phyloP scores from a whole-genome alignment of 2,329 filamentous ascomycete genomes.

The Juglanconis sp. region DNA sequence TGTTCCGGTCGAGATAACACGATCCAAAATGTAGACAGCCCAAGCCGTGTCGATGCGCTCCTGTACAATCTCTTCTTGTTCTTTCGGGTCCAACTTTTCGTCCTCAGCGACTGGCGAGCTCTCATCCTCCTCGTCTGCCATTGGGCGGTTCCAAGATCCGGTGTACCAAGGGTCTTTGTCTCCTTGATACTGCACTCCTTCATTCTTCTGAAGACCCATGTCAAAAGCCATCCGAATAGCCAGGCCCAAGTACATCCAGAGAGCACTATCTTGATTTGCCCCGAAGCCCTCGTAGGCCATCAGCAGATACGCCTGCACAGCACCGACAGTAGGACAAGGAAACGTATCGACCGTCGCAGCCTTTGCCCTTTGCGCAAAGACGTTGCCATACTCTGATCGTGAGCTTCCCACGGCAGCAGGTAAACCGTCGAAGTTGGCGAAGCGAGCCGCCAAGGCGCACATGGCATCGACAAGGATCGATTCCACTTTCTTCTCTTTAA shows the following conservation, averaged over 20 bases:
- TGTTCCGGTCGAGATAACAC: slow-evolving; percentile 83
- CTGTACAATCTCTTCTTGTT: slow-evolving; percentile 67
- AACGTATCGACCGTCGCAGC: slow-evolving; percentile 80
- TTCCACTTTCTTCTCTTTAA: slow-evolving; percentile 78
- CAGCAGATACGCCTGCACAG: slow-evolving; percentile 78
- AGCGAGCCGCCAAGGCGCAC: slow-evolving; percentile 77
- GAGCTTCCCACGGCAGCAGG: slow-evolving; percentile 45
- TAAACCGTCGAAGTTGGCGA: slow-evolving; percentile 62
- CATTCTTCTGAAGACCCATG: slow-evolving; percentile 76
- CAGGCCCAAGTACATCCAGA: slow-evolving; percentile 92
- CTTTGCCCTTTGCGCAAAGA: slow-evolving; percentile 79
- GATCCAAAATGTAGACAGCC: slow-evolving; percentile 84
- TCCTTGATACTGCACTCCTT: slow-evolving; percentile 65
- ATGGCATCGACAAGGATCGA: slow-evolving; percentile 84
- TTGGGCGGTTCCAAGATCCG: slow-evolving; percentile 39
- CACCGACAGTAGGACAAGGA: slow-evolving; percentile 76
- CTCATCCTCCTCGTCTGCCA: slow-evolving; percentile 17
- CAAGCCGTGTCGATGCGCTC: slow-evolving; percentile 86
- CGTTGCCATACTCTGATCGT: slow-evolving; percentile 68
- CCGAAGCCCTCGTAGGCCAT: slow-evolving; percentile 89
- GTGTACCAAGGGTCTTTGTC: slow-evolving; percentile 49
- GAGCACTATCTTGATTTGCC: slow-evolving; percentile 79
- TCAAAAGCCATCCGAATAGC: slow-evolving; percentile 82
- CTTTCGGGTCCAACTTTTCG: slow-evolving; percentile 39
- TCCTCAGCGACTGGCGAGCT: slow-evolving; percentile 24